Evolutionary conservation across 345 rosid genomes (phyloP).

Genomic region (Eucalyptus cladocalyx): DNA sequence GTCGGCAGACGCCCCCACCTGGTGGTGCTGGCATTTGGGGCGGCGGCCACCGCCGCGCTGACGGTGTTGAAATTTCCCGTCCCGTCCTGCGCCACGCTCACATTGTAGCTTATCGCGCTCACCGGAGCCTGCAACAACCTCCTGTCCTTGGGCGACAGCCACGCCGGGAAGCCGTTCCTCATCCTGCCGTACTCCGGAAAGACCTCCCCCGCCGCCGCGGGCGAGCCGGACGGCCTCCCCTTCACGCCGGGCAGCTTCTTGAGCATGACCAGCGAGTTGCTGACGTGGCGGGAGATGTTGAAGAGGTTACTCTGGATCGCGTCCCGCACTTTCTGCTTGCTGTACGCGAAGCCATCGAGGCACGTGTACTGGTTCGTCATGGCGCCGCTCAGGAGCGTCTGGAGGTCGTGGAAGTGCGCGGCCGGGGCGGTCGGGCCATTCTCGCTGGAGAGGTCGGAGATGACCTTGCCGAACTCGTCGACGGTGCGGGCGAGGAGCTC

Average conservation of each 20-base stretch:
- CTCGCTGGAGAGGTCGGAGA: conserved; percentile 21
- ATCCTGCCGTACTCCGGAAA: conserved; percentile 23
- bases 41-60: conserved; percentile 49
- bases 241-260: conserved; percentile 41
- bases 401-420: conserved; percentile 29
- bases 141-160: conserved; percentile 39
- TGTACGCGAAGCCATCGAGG: conserved; percentile 61
- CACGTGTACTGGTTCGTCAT: conserved; percentile 92
- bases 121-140: conserved; percentile 24
- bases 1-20: conserved; percentile 19
- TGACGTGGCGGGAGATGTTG: conserved; percentile 52
- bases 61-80: conserved; percentile 56
- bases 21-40: conserved; percentile 58
- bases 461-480: conserved; percentile 25
- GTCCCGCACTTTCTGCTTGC: conserved; percentile 17
- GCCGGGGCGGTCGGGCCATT: conserved; percentile 1
- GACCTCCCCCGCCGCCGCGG: conserved; percentile 1
- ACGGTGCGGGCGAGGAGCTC: conserved; percentile 44
- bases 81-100: conserved; percentile 66
- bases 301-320: conserved; percentile 24
- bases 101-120: conserved; percentile 17
- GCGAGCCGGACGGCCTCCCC: not conserved
- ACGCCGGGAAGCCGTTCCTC: conserved; percentile 44
- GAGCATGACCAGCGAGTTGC: conserved; percentile 53
- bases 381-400: conserved; percentile 56